Base-by-base conservation (phyloP, 176 grass and related monocot genomes). In the Avena sativa region DNA sequence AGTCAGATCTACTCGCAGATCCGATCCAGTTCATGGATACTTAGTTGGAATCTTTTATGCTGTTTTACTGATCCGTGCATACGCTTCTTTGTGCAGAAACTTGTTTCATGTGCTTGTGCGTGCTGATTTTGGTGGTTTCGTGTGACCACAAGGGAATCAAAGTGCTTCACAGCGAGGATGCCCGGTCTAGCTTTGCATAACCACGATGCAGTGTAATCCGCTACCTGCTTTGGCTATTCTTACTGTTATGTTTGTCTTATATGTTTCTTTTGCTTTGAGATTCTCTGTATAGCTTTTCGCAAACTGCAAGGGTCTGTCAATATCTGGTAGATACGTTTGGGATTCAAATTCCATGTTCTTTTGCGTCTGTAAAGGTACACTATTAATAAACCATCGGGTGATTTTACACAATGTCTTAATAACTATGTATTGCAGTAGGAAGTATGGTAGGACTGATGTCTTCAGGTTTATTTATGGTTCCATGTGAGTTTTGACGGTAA, bases 171-270 rank as follows among this genome's bases (percentile, higher is more conserved):
- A 9, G 71, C 65, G 61, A 85, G 88, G 88, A 97, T 97, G 95
- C 89, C 89, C 70, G 91, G 81, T 68, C 84, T 93, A 83, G 79
- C 84, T 83, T 87, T 94, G 81, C 60, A 84, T 59, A 69, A 89
- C 48, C 67, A 86, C 49, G 92, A 79, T 53, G 59, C 88, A 69
- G 90, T 2, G 92, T 94, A 94, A 53, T 84, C 40, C 49, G 23
- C 69, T 84, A 38, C 30, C 17, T 16, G 60, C 63, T 67, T 67
- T 77, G 32, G 15, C 75, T 70, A 81, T 77, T 61, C 19, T 10
- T 21, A 81, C 47, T 49, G 19, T 59, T 59, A 73, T 59, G 72
- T 20, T 40, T 81, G 49, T 82, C 15, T 57, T 68, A 69, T 88
- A 55, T 48, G 10, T 88, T 46, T 43, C 19, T 52, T 87, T 30